phyloP scores from a whole-genome alignment of 495 filamentous ascomycete genomes.

The Pyronema omphalodes region DNA sequence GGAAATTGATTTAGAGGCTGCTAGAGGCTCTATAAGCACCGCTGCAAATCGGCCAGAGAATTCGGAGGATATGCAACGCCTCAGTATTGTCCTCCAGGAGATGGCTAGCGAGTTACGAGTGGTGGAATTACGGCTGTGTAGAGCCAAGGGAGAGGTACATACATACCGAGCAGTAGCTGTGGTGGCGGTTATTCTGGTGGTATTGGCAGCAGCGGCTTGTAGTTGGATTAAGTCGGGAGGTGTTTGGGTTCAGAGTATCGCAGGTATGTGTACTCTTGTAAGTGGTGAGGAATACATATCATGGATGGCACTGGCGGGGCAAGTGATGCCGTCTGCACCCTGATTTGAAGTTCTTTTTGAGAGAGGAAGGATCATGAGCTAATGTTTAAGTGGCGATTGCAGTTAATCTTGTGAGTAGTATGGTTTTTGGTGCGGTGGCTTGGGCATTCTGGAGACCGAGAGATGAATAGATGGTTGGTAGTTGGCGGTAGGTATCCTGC shows the following conservation, averaged over 20 bases:
- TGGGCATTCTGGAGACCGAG: slow-evolving; percentile 3
- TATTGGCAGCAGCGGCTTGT: background rate
- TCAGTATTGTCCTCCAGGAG: background rate
- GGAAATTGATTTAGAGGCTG: too few species aligned
- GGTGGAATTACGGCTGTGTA: background rate
- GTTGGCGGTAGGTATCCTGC: too few species aligned
- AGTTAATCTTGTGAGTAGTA: background rate
- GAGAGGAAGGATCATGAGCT: background rate
- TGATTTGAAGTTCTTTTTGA: background rate
- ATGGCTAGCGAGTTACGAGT: background rate
- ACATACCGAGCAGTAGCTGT: background rate
- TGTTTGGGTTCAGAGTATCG: background rate
- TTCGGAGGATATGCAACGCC: background rate
- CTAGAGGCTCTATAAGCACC: too few species aligned
- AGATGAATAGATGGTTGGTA: background rate
- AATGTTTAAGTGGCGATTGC: background rate
- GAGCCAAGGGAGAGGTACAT: background rate
- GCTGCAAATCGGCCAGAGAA: too few species aligned
- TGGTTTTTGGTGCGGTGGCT: background rate
- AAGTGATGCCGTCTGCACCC: too few species aligned
- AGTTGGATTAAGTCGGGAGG: background rate
- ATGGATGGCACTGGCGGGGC: too few species aligned
- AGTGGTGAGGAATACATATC: too few species aligned
- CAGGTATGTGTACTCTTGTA: background rate
- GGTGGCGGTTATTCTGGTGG: background rate